These are phyloP conservation scores for Stenogyne calaminthoides DNA, from an alignment of 305 asterid species.

Conservation along the genomic window DNA sequence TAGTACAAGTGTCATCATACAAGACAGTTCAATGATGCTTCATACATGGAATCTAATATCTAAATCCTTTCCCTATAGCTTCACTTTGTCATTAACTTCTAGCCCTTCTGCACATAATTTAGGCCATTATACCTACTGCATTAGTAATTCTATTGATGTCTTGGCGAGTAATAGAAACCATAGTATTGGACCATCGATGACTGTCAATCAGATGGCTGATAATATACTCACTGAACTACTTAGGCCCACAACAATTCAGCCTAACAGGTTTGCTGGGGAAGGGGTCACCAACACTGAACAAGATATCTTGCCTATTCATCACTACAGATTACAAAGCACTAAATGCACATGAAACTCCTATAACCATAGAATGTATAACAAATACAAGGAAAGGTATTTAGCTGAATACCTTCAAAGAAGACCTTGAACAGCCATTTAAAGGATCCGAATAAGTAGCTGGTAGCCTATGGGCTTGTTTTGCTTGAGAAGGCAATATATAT, in stretches of 20 bases:
- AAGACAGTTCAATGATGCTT: not conserved
- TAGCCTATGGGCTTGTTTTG: conserved; percentile 49
- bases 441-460: conserved; percentile 60
- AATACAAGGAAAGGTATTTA: conserved; percentile 6
- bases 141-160: conserved; percentile 4
- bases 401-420: conserved; percentile 58
- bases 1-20: conserved; percentile 6
- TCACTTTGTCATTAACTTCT: conserved; percentile 2
- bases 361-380: not conserved
- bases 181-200: conserved; percentile 18
- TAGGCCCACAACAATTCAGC: not conserved
- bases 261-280: conserved; percentile 5
- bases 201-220: conserved; percentile 1
- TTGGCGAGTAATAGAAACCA: conserved; percentile 2
- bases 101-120: not conserved
- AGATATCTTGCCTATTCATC: not conserved
- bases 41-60: not conserved
- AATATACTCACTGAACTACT: conserved; percentile 7
- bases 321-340: not conserved
- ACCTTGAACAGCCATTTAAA: conserved; percentile 58
- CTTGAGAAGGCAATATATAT: conserved; percentile 56
- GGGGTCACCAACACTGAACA: conserved; percentile 10
- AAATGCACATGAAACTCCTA: conserved; percentile 20
- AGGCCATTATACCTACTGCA: not conserved
- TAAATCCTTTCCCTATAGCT: conserved; percentile 4